These are phyloP conservation scores for Aspergillus ibericus DNA, from an alignment of 2,329 filamentous ascomycete genomes.

Conservation along the genomic window DNA sequence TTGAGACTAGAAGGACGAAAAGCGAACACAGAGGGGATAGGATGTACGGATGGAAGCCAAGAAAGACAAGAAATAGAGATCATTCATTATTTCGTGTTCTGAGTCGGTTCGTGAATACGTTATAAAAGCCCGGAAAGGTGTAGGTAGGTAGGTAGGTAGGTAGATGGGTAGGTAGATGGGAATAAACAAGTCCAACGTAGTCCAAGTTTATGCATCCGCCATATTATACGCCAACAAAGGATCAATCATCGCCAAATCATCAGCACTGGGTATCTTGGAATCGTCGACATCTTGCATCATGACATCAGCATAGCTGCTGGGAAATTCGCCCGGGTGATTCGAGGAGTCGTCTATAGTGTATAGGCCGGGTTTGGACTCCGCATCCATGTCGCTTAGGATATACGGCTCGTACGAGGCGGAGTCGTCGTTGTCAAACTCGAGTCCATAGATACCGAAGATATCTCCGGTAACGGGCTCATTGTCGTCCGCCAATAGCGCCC, in stretches of 20 bases:
- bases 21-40: neutral
- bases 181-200: slow-evolving; percentile 4
- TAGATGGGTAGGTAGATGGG: neutral
- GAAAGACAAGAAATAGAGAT: neutral
- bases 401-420: slow-evolving; percentile 18
- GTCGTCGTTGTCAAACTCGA: slow-evolving; percentile 33
- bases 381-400: neutral
- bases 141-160: neutral
- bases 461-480: slow-evolving; percentile 24
- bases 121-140: neutral
- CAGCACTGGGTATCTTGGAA: slow-evolving; percentile 31
- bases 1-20: neutral
- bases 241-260: slow-evolving; percentile 37
- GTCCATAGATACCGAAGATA: slow-evolving; percentile 38
- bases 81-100: neutral
- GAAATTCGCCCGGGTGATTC: neutral
- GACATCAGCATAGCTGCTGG: slow-evolving; percentile 20
- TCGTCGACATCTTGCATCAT: slow-evolving; percentile 29
- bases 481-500: slow-evolving; percentile 37
- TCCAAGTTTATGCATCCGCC: slow-evolving; percentile 26
- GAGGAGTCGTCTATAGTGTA: neutral
- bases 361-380: neutral
- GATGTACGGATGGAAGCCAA: neutral
- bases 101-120: neutral
- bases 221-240: slow-evolving; percentile 34